Conservation (phyloP, 352 stramenopile species). For the Nothophytophthora sp. region DNA sequence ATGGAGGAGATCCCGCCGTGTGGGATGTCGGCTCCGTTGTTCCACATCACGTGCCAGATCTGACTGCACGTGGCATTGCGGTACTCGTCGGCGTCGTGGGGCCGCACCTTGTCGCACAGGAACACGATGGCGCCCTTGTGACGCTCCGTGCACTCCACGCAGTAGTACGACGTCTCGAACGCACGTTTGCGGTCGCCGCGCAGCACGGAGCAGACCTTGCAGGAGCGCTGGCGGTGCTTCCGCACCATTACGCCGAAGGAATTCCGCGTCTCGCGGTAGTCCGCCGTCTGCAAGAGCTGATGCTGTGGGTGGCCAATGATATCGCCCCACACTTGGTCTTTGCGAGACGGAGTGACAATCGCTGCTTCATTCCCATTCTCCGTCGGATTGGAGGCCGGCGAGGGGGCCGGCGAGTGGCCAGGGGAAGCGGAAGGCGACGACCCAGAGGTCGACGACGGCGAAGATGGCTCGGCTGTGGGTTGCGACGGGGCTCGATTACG, state of each 20-base stretch:
- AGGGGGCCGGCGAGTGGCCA: not conserved
- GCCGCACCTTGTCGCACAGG: conserved; percentile 27
- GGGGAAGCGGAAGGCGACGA: not conserved
- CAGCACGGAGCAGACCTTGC: conserved; percentile 38
- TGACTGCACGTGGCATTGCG: conserved; percentile 29
- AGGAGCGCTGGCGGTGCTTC: conserved; percentile 30
- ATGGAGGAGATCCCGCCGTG: conserved; percentile 18
- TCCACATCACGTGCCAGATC: conserved; percentile 38
- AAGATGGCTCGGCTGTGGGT: not conserved
- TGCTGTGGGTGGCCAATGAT: conserved; percentile 22
- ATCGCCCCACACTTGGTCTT: conserved; percentile 25
- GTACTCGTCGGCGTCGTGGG: conserved; percentile 20
- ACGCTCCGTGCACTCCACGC: conserved; percentile 24
- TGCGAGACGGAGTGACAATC: conserved; percentile 5
- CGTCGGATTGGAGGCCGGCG: not conserved
- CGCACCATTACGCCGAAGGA: conserved; percentile 12
- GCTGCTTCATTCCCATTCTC: not conserved
- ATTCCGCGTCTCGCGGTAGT: conserved; percentile 25
- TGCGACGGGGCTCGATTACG: conserved; percentile 3
- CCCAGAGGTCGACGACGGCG: conserved; percentile 1
- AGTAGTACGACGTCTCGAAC: conserved; percentile 29
- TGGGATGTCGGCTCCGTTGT: conserved; percentile 22
- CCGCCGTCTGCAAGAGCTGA: conserved; percentile 23
- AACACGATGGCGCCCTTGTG: conserved; percentile 26
- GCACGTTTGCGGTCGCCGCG: conserved; percentile 21